phyloP scores from a whole-genome alignment of 306 rosid species.

The Quercus engelmannii region DNA sequence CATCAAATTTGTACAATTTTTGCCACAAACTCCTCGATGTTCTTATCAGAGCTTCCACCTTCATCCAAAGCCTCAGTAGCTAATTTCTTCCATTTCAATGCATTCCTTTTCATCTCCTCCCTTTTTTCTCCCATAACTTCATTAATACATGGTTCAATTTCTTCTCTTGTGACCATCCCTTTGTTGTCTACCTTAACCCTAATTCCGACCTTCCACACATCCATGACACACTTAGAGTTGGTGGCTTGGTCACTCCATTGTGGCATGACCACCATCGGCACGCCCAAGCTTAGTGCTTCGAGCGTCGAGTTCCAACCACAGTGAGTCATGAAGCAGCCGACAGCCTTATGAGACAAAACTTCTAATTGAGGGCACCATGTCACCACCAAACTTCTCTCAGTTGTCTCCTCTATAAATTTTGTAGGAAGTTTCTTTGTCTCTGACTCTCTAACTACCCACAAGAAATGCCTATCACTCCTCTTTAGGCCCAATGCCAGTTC shows the following conservation, averaged over 20 bases:
- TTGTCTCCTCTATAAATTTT: not conserved
- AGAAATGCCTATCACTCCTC: not conserved
- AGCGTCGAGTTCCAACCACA: constrained; percentile 22
- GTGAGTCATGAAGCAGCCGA: constrained; percentile 16
- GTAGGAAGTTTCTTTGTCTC: constrained; percentile 15
- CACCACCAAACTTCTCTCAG: constrained; percentile 4
- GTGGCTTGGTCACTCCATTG: constrained; percentile 22
- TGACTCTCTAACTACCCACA: constrained; percentile 17
- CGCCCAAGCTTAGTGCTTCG: constrained; percentile 15
- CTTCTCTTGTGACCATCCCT: constrained; percentile 9
- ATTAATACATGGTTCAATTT: not conserved
- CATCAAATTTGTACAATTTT: not conserved
- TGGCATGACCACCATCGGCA: constrained; percentile 17
- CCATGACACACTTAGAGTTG: constrained; percentile 10
- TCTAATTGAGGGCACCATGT: constrained; percentile 15
- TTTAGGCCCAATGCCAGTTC: constrained; percentile 4
- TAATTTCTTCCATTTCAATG: constrained; percentile 8
- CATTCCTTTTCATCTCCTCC: constrained; percentile 7
- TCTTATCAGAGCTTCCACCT: constrained; percentile 23
- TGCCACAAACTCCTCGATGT: constrained; percentile 12
- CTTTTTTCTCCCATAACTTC: constrained; percentile 17
- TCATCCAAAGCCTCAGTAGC: constrained; percentile 8
- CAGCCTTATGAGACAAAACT: constrained; percentile 7
- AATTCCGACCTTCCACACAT: constrained; percentile 19
- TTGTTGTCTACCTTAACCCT: constrained; percentile 8